Percentiles rank a stretch among this genome's conserved stretches.
phyloP scores from a whole-genome alignment of 371 early-diverging fungal species.

The Apophysomyces elegans region DNA sequence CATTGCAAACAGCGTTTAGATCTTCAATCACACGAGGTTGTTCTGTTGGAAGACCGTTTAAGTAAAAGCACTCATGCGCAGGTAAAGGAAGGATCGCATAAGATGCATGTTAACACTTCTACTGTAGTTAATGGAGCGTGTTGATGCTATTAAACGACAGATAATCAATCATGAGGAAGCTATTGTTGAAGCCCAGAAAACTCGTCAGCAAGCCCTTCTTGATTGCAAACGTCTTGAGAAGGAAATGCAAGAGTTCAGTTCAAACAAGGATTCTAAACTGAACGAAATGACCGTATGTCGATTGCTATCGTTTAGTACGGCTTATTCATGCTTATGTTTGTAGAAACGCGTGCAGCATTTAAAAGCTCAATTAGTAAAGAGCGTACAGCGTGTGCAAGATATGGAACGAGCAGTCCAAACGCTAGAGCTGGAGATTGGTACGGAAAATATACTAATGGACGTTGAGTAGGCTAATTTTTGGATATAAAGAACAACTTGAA shows the following conservation, averaged over 20 bases:
- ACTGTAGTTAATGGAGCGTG: constrained; percentile 44
- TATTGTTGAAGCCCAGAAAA: constrained; percentile 45
- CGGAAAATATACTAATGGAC: background rate
- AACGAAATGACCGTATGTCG: constrained; percentile 68
- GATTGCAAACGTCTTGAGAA: constrained; percentile 68
- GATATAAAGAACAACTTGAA: constrained; percentile 66
- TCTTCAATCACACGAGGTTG: constrained; percentile 73
- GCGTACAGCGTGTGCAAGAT: constrained; percentile 58
- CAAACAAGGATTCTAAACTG: constrained; percentile 83
- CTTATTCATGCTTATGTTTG: constrained; percentile 3
- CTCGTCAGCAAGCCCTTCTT: constrained; percentile 44
- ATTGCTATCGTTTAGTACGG: background rate
- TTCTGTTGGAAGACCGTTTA: constrained; percentile 71
- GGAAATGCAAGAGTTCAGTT: constrained; percentile 90
- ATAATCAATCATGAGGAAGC: constrained; percentile 33
- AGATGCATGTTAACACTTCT: constrained; percentile 18
- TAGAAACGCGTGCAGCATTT: constrained; percentile 64
- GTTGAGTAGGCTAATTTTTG: background rate
- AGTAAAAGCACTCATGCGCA: constrained; percentile 73
- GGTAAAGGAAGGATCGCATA: constrained; percentile 23
- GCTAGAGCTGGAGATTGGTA: constrained; percentile 71
- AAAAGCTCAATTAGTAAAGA: constrained; percentile 60
- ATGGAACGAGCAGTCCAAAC: constrained; percentile 77
- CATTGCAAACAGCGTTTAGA: constrained; percentile 66
- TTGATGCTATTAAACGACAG: constrained; percentile 45